Percentiles rank a stretch among this genome's conserved stretches.
These are phyloP conservation scores for Nannizziopsis arthrosporioides DNA, from an alignment of 2,329 filamentous ascomycete species.

Conservation along the genomic window DNA sequence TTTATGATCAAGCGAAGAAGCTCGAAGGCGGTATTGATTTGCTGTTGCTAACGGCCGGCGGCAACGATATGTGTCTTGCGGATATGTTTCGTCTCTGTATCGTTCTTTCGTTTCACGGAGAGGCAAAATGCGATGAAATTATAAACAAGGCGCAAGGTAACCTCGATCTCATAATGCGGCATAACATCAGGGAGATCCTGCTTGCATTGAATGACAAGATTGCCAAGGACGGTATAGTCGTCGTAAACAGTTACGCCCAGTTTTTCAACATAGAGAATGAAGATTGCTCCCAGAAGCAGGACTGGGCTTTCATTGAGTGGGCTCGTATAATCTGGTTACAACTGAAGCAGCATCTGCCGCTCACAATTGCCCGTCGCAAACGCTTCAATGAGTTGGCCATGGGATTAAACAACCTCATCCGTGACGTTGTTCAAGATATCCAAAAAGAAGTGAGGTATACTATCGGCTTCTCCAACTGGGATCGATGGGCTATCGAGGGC, in stretches of 20 bases:
- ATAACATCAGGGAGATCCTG: constrained; percentile 22
- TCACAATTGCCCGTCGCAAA: constrained; percentile 22
- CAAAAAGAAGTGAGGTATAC: constrained; percentile 19
- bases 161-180: constrained; percentile 20
- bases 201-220: constrained; percentile 23
- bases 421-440: constrained; percentile 21
- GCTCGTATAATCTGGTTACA: neutral
- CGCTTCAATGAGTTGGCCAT: constrained; percentile 22
- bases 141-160: constrained; percentile 20
- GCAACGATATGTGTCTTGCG: constrained; percentile 30
- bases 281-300: constrained; percentile 17
- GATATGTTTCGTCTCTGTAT: constrained; percentile 19
- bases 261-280: constrained; percentile 26
- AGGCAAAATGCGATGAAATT: constrained; percentile 13
- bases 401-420: constrained; percentile 22
- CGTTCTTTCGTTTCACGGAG: constrained; percentile 14
- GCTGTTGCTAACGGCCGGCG: constrained; percentile 29
- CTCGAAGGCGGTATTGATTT: constrained; percentile 24
- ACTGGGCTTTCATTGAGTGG: constrained; percentile 7
- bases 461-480: constrained; percentile 22
- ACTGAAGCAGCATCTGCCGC: neutral
- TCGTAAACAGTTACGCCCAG: constrained; percentile 23
- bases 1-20: constrained; percentile 21
- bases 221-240: constrained; percentile 21
- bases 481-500: constrained; percentile 19